Evolutionary conservation across 2,329 filamentous ascomycete species (phyloP).

Genomic region (Aureobasidium subglaciale): DNA sequence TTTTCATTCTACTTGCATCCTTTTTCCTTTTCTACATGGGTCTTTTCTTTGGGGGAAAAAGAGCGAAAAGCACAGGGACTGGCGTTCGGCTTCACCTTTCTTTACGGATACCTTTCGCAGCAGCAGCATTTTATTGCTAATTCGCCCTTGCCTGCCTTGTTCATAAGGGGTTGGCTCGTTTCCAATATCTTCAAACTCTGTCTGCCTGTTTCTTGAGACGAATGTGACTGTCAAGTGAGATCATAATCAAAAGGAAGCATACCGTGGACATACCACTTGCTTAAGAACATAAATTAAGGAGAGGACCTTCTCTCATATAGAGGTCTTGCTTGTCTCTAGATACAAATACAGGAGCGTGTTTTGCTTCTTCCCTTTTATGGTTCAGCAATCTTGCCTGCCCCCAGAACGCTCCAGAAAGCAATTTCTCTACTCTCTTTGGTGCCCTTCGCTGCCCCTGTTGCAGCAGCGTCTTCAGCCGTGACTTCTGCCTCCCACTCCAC

Average conservation of each 20-base stretch:
- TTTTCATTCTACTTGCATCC: background rate
- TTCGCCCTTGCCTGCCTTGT: conserved; percentile 3
- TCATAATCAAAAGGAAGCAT: too few species aligned
- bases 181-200: background rate
- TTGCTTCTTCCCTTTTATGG: background rate
- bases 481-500: conserved; percentile 79
- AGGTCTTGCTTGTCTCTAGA: too few species aligned
- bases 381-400: conserved; percentile 66
- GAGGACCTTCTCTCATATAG: too few species aligned
- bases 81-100: conserved; percentile 7
- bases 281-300: too few species aligned
- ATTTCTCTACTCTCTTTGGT: conserved; percentile 75
- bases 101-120: conserved; percentile 8
- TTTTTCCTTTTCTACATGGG: background rate
- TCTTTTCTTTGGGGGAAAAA: background rate
- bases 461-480: conserved; percentile 47
- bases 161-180: background rate
- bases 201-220: too few species aligned
- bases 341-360: too few species aligned
- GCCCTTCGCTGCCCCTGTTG: conserved; percentile 42
- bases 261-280: too few species aligned
- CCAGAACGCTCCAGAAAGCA: conserved; percentile 92
- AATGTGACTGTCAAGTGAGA: too few species aligned
- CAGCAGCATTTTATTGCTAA: conserved; percentile 8
- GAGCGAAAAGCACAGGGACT: conserved; percentile 10